Percentiles rank a stretch among this genome's conserved stretches.
phyloP scores from a whole-genome alignment of 352 stramenopile species.

The Phytophthora boehmeriae region DNA sequence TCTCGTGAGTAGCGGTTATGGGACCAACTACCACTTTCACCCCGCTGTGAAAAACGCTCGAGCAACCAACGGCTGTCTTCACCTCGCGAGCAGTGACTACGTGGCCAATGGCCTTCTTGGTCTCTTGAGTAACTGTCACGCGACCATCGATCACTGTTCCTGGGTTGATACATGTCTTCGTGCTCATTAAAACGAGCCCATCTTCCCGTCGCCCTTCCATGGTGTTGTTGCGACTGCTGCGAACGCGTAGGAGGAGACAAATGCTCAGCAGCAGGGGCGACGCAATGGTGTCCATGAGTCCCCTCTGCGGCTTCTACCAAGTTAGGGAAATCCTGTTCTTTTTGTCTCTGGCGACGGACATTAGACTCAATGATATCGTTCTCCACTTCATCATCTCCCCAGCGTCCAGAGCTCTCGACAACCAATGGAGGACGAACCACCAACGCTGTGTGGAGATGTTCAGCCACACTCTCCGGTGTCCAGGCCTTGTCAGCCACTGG shows the following conservation, averaged over 20 bases:
- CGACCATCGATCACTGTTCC: slow-evolving; percentile 23
- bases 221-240: slow-evolving; percentile 17
- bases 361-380: slow-evolving; percentile 54
- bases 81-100: background rate
- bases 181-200: slow-evolving; percentile 29
- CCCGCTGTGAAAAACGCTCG: background rate
- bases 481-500: slow-evolving; percentile 23
- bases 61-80: slow-evolving; percentile 11
- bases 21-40: slow-evolving; percentile 20
- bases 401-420: slow-evolving; percentile 45
- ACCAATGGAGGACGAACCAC: background rate
- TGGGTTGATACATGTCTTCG: slow-evolving; percentile 12
- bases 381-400: slow-evolving; percentile 79
- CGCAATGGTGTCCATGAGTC: slow-evolving; percentile 11
- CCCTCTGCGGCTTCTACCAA: slow-evolving; percentile 35
- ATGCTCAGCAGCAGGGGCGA: slow-evolving; percentile 5
- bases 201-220: slow-evolving; percentile 30
- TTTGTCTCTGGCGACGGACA: slow-evolving; percentile 27
- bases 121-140: slow-evolving; percentile 6
- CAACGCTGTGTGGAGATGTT: slow-evolving; percentile 26
- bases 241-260: slow-evolving; percentile 7
- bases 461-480: slow-evolving; percentile 34
- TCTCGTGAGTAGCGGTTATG: slow-evolving; percentile 8
- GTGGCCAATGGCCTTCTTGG: slow-evolving; percentile 9
- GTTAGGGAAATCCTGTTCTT: slow-evolving; percentile 48